Conservation (phyloP, 495 filamentous ascomycete species). For the Talaromyces stipitatus region DNA sequence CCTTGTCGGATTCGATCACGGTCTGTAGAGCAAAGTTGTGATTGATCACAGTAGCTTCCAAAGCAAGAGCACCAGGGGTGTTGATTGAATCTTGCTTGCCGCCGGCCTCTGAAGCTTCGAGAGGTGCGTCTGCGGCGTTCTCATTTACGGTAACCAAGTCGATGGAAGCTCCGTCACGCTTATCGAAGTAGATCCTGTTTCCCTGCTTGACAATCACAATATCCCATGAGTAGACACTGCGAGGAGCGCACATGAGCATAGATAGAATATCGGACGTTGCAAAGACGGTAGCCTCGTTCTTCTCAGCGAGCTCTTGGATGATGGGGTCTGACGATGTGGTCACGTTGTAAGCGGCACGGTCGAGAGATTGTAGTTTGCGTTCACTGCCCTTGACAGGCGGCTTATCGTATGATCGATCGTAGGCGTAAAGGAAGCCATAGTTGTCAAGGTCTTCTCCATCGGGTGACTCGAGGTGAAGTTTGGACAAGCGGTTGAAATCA, state of each 20-base stretch:
- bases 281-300: constrained; percentile 94
- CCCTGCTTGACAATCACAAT: constrained; percentile 83
- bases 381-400: constrained; percentile 79
- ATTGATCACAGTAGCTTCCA: constrained; percentile 99
- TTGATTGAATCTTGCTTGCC: constrained; percentile 88
- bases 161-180: constrained; percentile 85
- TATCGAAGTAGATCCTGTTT: constrained; percentile 97
- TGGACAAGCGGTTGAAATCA: constrained; percentile 88
- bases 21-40: constrained; percentile 97
- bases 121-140: constrained; percentile 92
- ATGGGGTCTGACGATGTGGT: constrained; percentile 92
- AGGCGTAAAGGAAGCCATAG: constrained; percentile 97
- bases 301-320: constrained; percentile 93
- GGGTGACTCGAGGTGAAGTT: constrained; percentile 89
- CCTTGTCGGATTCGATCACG: constrained; percentile 67
- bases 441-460: constrained; percentile 90
- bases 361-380: constrained; percentile 76
- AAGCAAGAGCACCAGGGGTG: constrained; percentile 77
- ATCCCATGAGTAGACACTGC: constrained; percentile 96
- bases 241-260: constrained; percentile 97
- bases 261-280: constrained; percentile 94
- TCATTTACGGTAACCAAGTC: constrained; percentile 98
- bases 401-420: constrained; percentile 92
- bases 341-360: constrained; percentile 95
- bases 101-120: constrained; percentile 75